Percentiles rank a stretch among this genome's conserved stretches.
Conservation (phyloP, 176 grass and related monocot species). For the Musa beccarii region DNA sequence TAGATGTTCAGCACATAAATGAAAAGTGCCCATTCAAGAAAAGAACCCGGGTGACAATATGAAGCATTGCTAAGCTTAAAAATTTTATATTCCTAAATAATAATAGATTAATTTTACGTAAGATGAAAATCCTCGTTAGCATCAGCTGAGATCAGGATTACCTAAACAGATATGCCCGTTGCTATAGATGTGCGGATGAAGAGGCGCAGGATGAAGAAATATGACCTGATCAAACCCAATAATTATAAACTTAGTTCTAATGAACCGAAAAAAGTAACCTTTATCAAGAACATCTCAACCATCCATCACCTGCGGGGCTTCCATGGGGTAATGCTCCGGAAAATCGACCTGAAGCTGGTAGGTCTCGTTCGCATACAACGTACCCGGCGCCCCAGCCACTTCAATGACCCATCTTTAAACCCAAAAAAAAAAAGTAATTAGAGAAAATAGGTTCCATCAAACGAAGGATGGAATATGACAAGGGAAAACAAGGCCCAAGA, state of each 20-base stretch:
- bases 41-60: too few species aligned
- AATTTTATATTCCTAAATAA: too few species aligned
- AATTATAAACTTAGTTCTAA: background rate
- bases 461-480: background rate
- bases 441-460: background rate
- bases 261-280: constrained; percentile 5
- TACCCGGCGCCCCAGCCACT: constrained; percentile 55
- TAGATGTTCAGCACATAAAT: too few species aligned
- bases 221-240: constrained; percentile 52
- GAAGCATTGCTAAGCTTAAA: too few species aligned
- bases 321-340: constrained; percentile 98
- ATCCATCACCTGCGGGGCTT: constrained; percentile 65
- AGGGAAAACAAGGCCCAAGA: background rate
- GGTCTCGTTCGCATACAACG: constrained; percentile 62
- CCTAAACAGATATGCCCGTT: constrained; percentile 98
- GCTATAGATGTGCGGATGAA: constrained; percentile 92
- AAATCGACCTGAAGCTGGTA: constrained; percentile 99
- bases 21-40: too few species aligned
- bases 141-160: constrained; percentile 21
- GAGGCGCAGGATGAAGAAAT: constrained; percentile 79
- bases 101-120: too few species aligned
- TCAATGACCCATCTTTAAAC: constrained; percentile 73
- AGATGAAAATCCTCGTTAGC: background rate
- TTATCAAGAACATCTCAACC: background rate
- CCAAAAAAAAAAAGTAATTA: background rate